Percentiles rank a stretch among this genome's conserved stretches.
These are phyloP conservation scores for Ploettnerulaceae sp. DNA, from an alignment of 2,329 filamentous ascomycete genomes.

Conservation along the genomic window DNA sequence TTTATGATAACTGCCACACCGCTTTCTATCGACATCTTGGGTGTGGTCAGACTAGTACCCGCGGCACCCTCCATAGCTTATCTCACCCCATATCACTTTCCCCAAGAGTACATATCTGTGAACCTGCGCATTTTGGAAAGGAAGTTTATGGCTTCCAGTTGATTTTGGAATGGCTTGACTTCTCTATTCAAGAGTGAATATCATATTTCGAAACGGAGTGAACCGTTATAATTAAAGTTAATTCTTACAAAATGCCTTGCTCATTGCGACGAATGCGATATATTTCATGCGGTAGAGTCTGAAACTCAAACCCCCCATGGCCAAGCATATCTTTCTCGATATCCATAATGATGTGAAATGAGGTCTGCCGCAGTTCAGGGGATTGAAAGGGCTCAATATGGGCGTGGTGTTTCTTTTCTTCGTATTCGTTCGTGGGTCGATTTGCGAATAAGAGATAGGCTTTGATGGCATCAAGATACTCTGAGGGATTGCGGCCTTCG, in stretches of 20 bases:
- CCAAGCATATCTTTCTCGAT: slow-evolving; percentile 11
- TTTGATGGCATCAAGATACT: slow-evolving; percentile 17
- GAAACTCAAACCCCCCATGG: slow-evolving; percentile 12
- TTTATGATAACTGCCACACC: not conserved
- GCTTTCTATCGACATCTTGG: not conserved
- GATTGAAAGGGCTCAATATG: slow-evolving; percentile 19
- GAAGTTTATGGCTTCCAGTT: slow-evolving; percentile 9
- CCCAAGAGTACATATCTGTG: slow-evolving; percentile 10
- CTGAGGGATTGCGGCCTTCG: slow-evolving; percentile 11
- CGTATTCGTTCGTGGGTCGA: slow-evolving; percentile 14
- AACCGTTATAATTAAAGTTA: too few relatives aligned
- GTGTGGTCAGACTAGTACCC: not conserved
- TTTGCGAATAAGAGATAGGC: slow-evolving; percentile 17
- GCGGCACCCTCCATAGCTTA: not conserved
- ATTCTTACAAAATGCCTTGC: slow-evolving; percentile 10
- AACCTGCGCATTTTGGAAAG: slow-evolving; percentile 10
- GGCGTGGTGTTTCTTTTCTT: slow-evolving; percentile 16
- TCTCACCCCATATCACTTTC: slow-evolving; percentile 5
- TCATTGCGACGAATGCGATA: slow-evolving; percentile 13
- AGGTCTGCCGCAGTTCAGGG: slow-evolving; percentile 15
- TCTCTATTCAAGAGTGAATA: slow-evolving; percentile 11
- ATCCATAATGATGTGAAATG: slow-evolving; percentile 16
- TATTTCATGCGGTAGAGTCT: slow-evolving; percentile 11
- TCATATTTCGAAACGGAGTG: slow-evolving; percentile 5
- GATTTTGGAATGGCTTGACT: slow-evolving; percentile 8